Evolutionary conservation across 1,284 basidiomycete genomes (phyloP), one percentile per base, ranked within the genome.

Genomic region (Naganishia sp.): DNA sequence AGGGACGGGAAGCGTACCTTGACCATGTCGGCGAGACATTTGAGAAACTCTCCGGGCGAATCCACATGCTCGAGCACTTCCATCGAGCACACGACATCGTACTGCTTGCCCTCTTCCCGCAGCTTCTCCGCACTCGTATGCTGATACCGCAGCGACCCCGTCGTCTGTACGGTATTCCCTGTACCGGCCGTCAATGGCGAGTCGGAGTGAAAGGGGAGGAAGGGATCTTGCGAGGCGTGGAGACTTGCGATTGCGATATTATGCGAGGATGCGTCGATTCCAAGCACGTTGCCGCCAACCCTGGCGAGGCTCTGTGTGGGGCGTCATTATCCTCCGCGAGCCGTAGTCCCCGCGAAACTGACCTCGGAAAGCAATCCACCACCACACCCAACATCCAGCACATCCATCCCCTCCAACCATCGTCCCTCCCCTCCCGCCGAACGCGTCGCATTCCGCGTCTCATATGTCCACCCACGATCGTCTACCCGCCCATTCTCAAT

Each of bases 61-160:
- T 96, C 90, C 67, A 99, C 96, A 75, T 99, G 96, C 81, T 99
- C 96, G 50, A 99, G 77, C 18, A 99, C 94, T 77, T 99, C 96
- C 93, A 99, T 94, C 11, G 93, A 90, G 77, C 93, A 96, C 16
- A 99, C 94, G 7, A 95, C 84, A 77, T 99, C 95, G 75, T 89
- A 99, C 52, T 84, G 84, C 36, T 84, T 74, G 23, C 80, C 80
- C 7, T 71, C 77, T 10, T 86, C 85, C 25, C 84, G 77, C 6
- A 86, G 84, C 0, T 84, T 83, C 76, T 98, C 95, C 0, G 90
- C 93, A 0, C 90, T 84, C 0, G 86, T 84, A 73, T 92, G 87
- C n/a, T 86, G 78, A 78, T 98, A 99, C 23, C 78, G 77, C 23
- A 90, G 80, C 4, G 69, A 11, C 65, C 71, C 70, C 36, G 64